Conservation (phyloP, 1,139 yeast species). For the Debaryomycetaceae sp. region DNA sequence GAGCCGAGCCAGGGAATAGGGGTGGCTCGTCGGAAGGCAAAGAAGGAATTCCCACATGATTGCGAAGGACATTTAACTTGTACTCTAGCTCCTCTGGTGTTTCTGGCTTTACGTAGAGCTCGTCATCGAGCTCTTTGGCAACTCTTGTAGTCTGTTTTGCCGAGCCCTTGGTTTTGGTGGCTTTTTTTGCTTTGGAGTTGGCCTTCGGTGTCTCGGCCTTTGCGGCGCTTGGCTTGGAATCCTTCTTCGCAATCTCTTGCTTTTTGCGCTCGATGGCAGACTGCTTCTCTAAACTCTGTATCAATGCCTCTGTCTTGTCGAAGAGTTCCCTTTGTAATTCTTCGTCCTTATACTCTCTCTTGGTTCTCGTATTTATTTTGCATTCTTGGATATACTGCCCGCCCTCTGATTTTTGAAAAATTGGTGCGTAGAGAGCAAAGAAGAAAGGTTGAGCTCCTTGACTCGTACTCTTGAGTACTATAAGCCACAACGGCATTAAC, state of each 20-base stretch:
- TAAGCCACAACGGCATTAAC: slow-evolving; percentile 78
- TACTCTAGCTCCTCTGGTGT: slow-evolving; percentile 33
- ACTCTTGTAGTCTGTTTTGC: slow-evolving; percentile 13
- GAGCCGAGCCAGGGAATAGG: slow-evolving; percentile 19
- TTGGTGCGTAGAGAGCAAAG: slow-evolving; percentile 71
- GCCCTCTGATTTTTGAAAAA: slow-evolving; percentile 54
- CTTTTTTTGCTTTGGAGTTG: slow-evolving; percentile 1
- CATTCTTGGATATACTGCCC: slow-evolving; percentile 77
- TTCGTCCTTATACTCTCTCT: slow-evolving; percentile 61
- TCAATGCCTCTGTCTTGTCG: slow-evolving; percentile 55
- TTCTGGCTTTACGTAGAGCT: slow-evolving; percentile 30
- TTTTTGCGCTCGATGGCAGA: slow-evolving; percentile 64
- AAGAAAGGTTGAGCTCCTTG: slow-evolving; percentile 80
- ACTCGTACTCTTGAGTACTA: slow-evolving; percentile 67
- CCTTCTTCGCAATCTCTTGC: slow-evolving; percentile 18
- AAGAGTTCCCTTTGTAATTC: slow-evolving; percentile 61
- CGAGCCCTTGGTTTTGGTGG: slow-evolving; percentile 1
- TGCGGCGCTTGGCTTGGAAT: slow-evolving; percentile 1
- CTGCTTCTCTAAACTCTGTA: slow-evolving; percentile 60
- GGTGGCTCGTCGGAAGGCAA: slow-evolving; percentile 17
- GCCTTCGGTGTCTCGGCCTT: slow-evolving; percentile 6
- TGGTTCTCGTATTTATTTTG: slow-evolving; percentile 51
- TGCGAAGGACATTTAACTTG: slow-evolving; percentile 27
- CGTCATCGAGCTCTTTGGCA: slow-evolving; percentile 15
- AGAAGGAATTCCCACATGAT: slow-evolving; percentile 20